These are phyloP conservation scores for Somion occarium DNA, from an alignment of 1,284 basidiomycete genomes.

Conservation along the genomic window DNA sequence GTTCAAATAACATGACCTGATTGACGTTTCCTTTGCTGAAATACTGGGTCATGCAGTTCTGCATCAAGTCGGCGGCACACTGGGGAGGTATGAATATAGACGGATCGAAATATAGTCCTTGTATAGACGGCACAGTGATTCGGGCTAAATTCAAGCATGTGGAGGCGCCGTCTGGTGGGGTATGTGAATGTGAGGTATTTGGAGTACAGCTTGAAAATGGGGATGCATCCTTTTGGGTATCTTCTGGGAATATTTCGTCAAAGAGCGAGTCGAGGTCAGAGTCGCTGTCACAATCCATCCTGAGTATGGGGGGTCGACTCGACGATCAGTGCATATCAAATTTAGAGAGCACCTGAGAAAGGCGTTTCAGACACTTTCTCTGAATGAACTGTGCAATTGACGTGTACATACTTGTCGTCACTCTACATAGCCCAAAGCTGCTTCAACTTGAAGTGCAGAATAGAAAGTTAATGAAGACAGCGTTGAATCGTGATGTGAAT, in stretches of 20 bases:
- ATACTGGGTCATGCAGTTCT: conserved; percentile 53
- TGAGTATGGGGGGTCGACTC: too few relatives aligned
- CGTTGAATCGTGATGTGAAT: too few relatives aligned
- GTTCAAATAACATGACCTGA: conserved; percentile 77
- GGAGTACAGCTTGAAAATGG: too few relatives aligned
- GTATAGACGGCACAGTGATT: conserved; percentile 46
- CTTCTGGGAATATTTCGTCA: conserved; percentile 25
- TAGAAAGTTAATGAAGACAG: too few relatives aligned
- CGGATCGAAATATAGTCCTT: conserved; percentile 61
- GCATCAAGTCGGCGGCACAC: conserved; percentile 44
- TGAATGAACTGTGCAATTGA: too few relatives aligned
- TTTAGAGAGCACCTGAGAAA: too few relatives aligned
- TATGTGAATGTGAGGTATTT: background rate
- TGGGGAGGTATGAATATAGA: conserved; percentile 43
- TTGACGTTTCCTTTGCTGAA: conserved; percentile 50
- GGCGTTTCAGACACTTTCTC: too few relatives aligned
- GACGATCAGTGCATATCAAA: too few relatives aligned
- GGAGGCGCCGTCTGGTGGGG: background rate
- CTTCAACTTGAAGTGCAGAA: too few relatives aligned
- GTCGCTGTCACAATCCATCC: background rate
- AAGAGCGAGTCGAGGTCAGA: conserved; percentile 39
- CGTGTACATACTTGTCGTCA: too few relatives aligned
- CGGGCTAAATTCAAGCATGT: conserved; percentile 16
- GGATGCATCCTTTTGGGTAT: too few relatives aligned
- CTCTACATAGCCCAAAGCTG: too few relatives aligned